Base-by-base conservation (phyloP, 768 basidiomycete genomes). In the Lentinula detonsa region DNA sequence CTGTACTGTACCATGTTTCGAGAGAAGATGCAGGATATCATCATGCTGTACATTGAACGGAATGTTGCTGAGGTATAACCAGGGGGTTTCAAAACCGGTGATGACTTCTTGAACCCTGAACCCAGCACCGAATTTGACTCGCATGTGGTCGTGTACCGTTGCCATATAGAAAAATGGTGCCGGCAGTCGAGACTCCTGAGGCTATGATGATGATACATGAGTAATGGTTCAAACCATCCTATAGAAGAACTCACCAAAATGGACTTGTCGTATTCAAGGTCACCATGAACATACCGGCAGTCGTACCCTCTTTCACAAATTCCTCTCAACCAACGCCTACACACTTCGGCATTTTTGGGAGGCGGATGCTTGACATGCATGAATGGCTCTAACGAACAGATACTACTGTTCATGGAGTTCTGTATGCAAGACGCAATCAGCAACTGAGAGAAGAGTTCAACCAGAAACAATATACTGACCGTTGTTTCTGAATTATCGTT, bases 81-180 rank as follows among this genome's bases (percentile, higher is more conserved):
- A 84, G 5, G 79, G 81, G 0, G 86, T 85, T 65, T 93, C 90
- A 45, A 91, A 87, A 1, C 85, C 85, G 1, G 90, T 91, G 6
- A 71, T 70, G 5, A 91, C 68, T 0, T 82, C 77, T 28, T 74
- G 69, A 2, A 92, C 77, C 1, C 77, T 75, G 50, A 89, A 88
- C 0, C 91, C 91, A 0, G 82, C 69, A 35, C 80, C 80, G 50
- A 91, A 74, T 21, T 75, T 80, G 18, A 86, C 80, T 55, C 75
- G 78, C 21, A 81, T 85, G 58, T 86, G 80, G 40, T 85, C 81
- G 45, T 84, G 76, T 6, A 88, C 68, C 0, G 70, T 75, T 11
- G 79, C 52, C 57, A 62, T 53, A 62, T 64, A 35, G 58, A 55
- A 31, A 21, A 55, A 11, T 39, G 62, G 37, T 21, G 61, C 55